Base-by-base conservation (phyloP, 495 filamentous ascomycete genomes). In the Penicillium turbatum region DNA sequence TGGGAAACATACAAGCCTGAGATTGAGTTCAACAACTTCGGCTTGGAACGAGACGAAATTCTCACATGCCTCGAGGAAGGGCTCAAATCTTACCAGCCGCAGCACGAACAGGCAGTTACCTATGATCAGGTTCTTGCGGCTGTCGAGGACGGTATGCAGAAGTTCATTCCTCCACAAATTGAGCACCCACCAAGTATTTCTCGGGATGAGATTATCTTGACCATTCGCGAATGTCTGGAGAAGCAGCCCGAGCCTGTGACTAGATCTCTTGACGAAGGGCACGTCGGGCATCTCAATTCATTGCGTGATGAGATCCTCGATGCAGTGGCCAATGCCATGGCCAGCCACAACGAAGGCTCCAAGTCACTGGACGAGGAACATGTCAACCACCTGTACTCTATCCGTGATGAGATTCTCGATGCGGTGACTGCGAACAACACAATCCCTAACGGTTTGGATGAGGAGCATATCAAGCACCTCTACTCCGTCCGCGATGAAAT, bases 1-100 rank as follows among this genome's bases (percentile, higher is more conserved):
- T 95, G 88, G 84, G 90, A 96, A 61, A 86, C 83, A 5, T 95
- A 92, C 70, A 92, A 92, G 67, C 92, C 91, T 1, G 88, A 97
- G 55, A 90, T 97, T 35, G 86, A 92, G 60, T 71, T 95, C 11
- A 85, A 95, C 59, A 89, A 95, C 60, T 89, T 92, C 54, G 92
- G 90, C 7, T 73, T 97, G 7, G 90, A 95, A 60, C 79, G 89
- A 6, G 89, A 95, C 17, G 92, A 97, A 57, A 86, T 97, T 27
- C 78, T 97, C 1, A 82, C 86, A 27, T 92, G 88, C 57, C 75
- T 97, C 19, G 80, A 84, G 54, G 87, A 97, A 66, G 92, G 92
- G 5, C 75, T 97, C 8, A 83, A 86, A 57, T 79, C 86, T 29
- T 92, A 91, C 56, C 79, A 83, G 35, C 84, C 85, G 1, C 76